Conservation (phyloP, 805 yeast species). For the Cyberlindnera petersonii region DNA sequence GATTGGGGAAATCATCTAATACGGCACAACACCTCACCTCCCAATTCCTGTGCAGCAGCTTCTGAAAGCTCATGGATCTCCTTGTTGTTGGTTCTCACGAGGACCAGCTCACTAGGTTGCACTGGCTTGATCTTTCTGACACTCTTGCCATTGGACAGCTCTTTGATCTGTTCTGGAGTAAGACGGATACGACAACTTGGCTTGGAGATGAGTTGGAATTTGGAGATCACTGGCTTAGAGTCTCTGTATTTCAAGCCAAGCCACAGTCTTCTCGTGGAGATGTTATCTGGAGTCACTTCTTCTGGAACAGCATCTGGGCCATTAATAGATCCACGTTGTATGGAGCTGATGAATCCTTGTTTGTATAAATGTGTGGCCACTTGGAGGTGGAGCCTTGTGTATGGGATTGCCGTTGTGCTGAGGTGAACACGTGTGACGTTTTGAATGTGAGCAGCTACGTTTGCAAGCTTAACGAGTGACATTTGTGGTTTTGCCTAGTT, state of each 20-base stretch:
- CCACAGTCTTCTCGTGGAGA: constrained; percentile 87
- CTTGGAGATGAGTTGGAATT: constrained; percentile 70
- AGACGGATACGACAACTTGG: constrained; percentile 78
- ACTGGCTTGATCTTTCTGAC: constrained; percentile 75
- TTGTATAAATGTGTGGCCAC: constrained; percentile 81
- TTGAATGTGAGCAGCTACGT: constrained; percentile 84
- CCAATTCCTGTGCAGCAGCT: constrained; percentile 68
- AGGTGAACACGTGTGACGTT: constrained; percentile 76
- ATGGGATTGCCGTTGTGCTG: constrained; percentile 76
- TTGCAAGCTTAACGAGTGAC: constrained; percentile 83
- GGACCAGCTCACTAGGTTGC: constrained; percentile 85
- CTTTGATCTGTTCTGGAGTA: constrained; percentile 57
- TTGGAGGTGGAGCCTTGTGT: constrained; percentile 76
- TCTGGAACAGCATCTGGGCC: constrained; percentile 81
- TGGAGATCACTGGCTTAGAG: constrained; percentile 69
- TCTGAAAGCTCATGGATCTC: constrained; percentile 73
- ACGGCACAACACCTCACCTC: constrained; percentile 82
- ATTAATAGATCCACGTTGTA: constrained; percentile 76
- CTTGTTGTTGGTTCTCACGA: constrained; percentile 49
- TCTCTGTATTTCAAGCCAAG: constrained; percentile 84
- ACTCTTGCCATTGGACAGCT: constrained; percentile 70
- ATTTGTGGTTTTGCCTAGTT: constrained; percentile 34
- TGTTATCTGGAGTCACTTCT: constrained; percentile 81
- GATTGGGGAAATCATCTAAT: constrained; percentile 37
- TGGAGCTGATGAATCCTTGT: constrained; percentile 82